A percentile compares a stretch with the other conserved stretches of the same genome.
Evolutionary conservation across 2,329 filamentous ascomycete species (phyloP).

Genomic region (Mycosphaerella sp.): DNA sequence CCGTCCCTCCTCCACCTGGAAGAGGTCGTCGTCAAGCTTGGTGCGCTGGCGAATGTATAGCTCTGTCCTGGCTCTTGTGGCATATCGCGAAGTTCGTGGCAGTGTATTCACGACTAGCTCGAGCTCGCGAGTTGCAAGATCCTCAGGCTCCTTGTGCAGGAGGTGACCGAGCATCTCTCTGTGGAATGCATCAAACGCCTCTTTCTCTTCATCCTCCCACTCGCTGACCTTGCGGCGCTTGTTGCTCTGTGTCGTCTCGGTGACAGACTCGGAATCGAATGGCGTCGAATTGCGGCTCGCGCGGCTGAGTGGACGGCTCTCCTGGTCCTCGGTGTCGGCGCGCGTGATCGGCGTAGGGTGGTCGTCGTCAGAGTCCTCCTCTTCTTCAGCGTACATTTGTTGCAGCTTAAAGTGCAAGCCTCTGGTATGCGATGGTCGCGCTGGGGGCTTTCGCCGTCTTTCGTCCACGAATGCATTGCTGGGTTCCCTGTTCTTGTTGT

Average conservation of each 20-base stretch:
- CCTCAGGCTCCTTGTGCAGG: slow-evolving; percentile 58
- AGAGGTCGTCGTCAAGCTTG: slow-evolving; percentile 78
- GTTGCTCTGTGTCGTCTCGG: slow-evolving; percentile 38
- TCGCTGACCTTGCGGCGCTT: slow-evolving; percentile 42
- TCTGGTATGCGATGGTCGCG: slow-evolving; percentile 56
- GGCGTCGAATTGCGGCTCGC: slow-evolving; percentile 49
- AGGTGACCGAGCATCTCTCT: slow-evolving; percentile 45
- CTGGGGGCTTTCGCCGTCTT: slow-evolving; percentile 51
- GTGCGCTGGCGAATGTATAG: slow-evolving; percentile 68
- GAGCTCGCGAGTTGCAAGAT: slow-evolving; percentile 58
- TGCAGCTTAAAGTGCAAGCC: slow-evolving; percentile 75
- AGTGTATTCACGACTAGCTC: slow-evolving; percentile 51
- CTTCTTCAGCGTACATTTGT: slow-evolving; percentile 66
- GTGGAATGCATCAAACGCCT: slow-evolving; percentile 42
- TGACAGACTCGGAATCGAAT: slow-evolving; percentile 46
- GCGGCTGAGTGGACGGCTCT: slow-evolving; percentile 73
- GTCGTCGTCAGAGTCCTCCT: slow-evolving; percentile 75
- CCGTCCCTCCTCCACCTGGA: slow-evolving; percentile 54
- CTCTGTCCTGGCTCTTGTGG: slow-evolving; percentile 65
- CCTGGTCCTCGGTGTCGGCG: slow-evolving; percentile 72
- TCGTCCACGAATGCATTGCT: slow-evolving; percentile 51
- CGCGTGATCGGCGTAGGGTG: slow-evolving; percentile 58
- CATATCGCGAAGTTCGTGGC: slow-evolving; percentile 56
- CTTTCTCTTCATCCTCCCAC: slow-evolving; percentile 47
- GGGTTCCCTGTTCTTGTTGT: slow-evolving; percentile 27